A percentile compares a stretch with the other conserved stretches of the same genome.
Conservation (phyloP, 257 asterid genomes). For the Verbena officinalis region DNA sequence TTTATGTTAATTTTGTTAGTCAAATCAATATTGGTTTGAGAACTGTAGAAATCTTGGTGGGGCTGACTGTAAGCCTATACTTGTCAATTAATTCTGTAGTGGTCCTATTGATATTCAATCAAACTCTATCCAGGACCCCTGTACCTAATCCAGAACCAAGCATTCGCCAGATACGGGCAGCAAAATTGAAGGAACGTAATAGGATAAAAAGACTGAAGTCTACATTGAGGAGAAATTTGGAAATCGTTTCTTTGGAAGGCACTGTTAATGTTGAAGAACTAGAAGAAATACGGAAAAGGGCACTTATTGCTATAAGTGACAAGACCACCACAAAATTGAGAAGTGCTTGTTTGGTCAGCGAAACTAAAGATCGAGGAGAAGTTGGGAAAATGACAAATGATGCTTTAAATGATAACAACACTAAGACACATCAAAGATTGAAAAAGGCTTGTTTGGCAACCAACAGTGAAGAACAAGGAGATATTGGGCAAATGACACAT, state of each 20-base stretch:
- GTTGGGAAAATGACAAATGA: neutral
- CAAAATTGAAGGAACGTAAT: too few relatives aligned
- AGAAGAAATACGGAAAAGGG: conserved; percentile 21
- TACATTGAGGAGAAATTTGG: too few relatives aligned
- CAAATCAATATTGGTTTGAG: neutral
- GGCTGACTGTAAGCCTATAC: neutral
- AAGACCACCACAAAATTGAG: neutral
- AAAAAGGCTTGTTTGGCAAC: too few relatives aligned
- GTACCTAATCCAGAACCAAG: too few relatives aligned
- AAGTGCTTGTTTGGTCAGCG: neutral
- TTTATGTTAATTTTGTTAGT: neutral
- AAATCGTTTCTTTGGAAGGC: neutral
- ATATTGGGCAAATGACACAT: conserved; percentile 19
- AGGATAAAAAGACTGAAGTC: too few relatives aligned
- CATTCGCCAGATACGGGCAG: too few relatives aligned
- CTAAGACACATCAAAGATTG: too few relatives aligned
- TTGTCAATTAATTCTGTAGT: neutral
- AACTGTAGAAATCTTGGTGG: too few relatives aligned
- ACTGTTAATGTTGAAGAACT: conserved; percentile 8
- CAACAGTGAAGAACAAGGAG: conserved; percentile 3
- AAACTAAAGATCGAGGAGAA: too few relatives aligned
- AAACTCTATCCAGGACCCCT: conserved; percentile 34
- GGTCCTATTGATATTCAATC: neutral
- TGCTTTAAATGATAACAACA: neutral
- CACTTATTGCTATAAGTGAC: conserved; percentile 9